A percentile compares a stretch with the other conserved stretches of the same genome.
Conservation (phyloP, 257 asterid genomes). For the Solanum etuberosum region DNA sequence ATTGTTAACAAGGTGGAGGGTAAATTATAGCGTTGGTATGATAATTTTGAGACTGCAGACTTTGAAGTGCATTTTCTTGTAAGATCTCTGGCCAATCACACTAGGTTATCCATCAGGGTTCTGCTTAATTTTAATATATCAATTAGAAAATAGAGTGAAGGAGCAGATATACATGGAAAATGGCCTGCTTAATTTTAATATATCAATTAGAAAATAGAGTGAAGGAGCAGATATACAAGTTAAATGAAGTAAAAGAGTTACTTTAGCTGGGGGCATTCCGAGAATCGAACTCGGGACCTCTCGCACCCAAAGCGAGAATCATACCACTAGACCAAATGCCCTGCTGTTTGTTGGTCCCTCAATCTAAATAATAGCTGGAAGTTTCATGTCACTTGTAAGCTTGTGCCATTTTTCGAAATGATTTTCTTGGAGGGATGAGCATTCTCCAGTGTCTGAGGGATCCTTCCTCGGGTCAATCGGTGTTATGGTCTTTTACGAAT, state of each 20-base stretch:
- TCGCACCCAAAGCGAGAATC: slow-evolving; percentile 82
- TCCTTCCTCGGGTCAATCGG: background rate
- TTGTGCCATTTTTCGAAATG: background rate
- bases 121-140: background rate
- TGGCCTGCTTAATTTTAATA: background rate
- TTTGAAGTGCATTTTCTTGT: background rate
- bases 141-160: background rate
- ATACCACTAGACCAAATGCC: slow-evolving; percentile 88
- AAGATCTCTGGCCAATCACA: background rate
- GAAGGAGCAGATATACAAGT: background rate
- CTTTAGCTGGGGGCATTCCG: slow-evolving; percentile 51
- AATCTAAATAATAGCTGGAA: background rate
- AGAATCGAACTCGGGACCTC: slow-evolving; percentile 76
- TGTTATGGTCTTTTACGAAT: background rate
- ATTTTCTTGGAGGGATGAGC: background rate
- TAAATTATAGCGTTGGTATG: background rate
- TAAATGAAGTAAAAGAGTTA: background rate
- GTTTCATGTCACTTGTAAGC: background rate
- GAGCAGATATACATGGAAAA: background rate
- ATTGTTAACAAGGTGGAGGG: background rate
- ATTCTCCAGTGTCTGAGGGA: background rate
- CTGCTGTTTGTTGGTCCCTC: background rate
- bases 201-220: background rate
- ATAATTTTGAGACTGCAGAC: background rate
- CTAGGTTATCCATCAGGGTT: background rate